These are phyloP conservation scores for Stachybotrys chlorohalonatus DNA, from an alignment of 2,329 filamentous ascomycete genomes.

Conservation along the genomic window DNA sequence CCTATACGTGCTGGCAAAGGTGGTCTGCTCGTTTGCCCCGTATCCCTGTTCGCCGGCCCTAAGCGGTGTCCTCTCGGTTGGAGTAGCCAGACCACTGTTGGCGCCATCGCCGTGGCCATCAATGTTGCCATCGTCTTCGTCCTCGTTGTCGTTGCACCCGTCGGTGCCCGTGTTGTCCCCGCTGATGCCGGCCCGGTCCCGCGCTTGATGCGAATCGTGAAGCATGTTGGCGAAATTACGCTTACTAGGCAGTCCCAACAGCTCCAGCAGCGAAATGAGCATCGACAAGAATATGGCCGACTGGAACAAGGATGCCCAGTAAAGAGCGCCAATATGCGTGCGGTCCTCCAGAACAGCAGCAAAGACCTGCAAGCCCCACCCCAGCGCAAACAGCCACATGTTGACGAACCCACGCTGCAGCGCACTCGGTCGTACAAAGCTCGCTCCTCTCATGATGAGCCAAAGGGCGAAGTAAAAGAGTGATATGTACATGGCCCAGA, in stretches of 20 bases:
- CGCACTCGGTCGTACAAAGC: conserved; percentile 74
- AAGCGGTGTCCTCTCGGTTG: conserved; percentile 49
- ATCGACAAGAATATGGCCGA: conserved; percentile 65
- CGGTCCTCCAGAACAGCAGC: conserved; percentile 71
- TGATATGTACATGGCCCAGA: conserved; percentile 81
- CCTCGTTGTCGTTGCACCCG: conserved; percentile 1
- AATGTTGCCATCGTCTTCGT: conserved; percentile 3
- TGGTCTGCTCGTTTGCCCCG: conserved; percentile 32
- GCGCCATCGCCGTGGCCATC: conserved; percentile 7
- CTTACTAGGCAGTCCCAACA: conserved; percentile 68
- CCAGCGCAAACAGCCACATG: conserved; percentile 73
- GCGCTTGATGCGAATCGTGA: conserved; percentile 37
- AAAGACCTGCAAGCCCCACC: conserved; percentile 64
- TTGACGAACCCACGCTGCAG: conserved; percentile 73
- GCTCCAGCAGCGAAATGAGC: conserved; percentile 67
- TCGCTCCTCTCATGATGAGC: conserved; percentile 71
- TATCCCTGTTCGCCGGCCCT: conserved; percentile 23
- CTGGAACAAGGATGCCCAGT: conserved; percentile 74
- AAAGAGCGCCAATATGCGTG: conserved; percentile 63
- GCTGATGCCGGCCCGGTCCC: conserved; percentile 13
- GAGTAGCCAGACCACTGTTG: conserved; percentile 16
- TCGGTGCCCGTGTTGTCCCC: not conserved
- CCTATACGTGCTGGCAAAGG: conserved; percentile 47
- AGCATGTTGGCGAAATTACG: conserved; percentile 55
- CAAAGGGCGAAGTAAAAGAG: conserved; percentile 75